Percentiles rank a stretch among this genome's conserved stretches.
phyloP scores from a whole-genome alignment of 2,329 filamentous ascomycete species.

The Cryphonectria radicalis region DNA sequence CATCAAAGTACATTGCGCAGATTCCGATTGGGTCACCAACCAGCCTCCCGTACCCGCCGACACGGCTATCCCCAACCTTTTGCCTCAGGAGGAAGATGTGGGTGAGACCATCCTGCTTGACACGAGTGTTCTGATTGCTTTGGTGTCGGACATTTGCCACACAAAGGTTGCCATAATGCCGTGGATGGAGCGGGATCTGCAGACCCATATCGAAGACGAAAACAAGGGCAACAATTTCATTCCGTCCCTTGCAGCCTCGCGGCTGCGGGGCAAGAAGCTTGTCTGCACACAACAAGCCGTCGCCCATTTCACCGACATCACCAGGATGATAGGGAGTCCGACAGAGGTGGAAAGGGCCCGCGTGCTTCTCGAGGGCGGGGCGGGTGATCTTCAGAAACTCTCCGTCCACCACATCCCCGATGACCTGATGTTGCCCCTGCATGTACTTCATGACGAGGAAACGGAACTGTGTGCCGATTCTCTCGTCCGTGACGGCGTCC shows the following conservation, averaged over 20 bases:
- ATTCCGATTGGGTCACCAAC: conserved; percentile 32
- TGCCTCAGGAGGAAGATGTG: conserved; percentile 31
- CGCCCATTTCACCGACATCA: conserved; percentile 68
- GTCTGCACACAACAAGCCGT: conserved; percentile 71
- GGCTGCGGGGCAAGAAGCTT: conserved; percentile 59
- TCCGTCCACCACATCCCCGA: conserved; percentile 22
- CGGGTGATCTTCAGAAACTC: conserved; percentile 17
- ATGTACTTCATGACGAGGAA: conserved; percentile 9
- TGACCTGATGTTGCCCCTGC: conserved; percentile 25
- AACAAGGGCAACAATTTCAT: conserved; percentile 61
- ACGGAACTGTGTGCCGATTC: not conserved
- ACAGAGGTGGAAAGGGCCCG: conserved; percentile 63
- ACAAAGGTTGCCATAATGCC: conserved; percentile 40
- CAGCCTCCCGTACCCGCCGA: conserved; percentile 30
- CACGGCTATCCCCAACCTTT: conserved; percentile 33
- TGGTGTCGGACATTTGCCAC: conserved; percentile 76
- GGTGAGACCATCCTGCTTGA: conserved; percentile 59
- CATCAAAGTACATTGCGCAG: conserved; percentile 36
- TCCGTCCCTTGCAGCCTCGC: conserved; percentile 62
- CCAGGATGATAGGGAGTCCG: conserved; percentile 64
- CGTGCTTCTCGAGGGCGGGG: conserved; percentile 52
- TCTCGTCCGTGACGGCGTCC: conserved; percentile 14
- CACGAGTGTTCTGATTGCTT: conserved; percentile 71
- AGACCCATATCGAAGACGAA: conserved; percentile 68
- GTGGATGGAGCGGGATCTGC: conserved; percentile 60